Percentiles rank a stretch among this genome's conserved stretches.
These are phyloP conservation scores for Coniferiporia sulphurascens DNA, from an alignment of 1,284 basidiomycete genomes.

Conservation along the genomic window DNA sequence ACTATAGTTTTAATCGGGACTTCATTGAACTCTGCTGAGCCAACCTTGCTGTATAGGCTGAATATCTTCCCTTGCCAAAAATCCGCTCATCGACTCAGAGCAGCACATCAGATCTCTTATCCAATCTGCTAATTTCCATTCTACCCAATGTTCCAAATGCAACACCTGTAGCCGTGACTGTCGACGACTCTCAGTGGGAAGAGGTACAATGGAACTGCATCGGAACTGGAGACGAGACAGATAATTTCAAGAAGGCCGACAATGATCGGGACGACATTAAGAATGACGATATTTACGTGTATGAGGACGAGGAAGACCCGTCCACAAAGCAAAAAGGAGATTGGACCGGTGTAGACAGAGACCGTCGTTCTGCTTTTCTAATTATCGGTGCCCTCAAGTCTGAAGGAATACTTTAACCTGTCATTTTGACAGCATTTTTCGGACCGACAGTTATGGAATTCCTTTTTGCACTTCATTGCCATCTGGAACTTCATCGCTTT, in stretches of 20 bases:
- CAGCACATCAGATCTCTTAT: slow-evolving; percentile 64
- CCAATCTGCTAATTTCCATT: slow-evolving; percentile 65
- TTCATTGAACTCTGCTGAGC: not conserved
- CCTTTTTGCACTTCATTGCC: slow-evolving; percentile 10
- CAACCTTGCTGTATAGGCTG: slow-evolving; percentile 44
- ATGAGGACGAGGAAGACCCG: slow-evolving; percentile 47
- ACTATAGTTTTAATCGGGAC: not conserved
- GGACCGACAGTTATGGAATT: not conserved
- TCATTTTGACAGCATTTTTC: not conserved
- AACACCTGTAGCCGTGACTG: slow-evolving; percentile 66
- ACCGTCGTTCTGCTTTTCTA: slow-evolving; percentile 68
- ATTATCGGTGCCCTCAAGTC: slow-evolving; percentile 69
- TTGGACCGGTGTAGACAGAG: slow-evolving; percentile 71
- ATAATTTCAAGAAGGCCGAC: slow-evolving; percentile 24
- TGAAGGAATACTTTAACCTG: slow-evolving; percentile 58
- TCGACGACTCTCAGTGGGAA: slow-evolving; percentile 70
- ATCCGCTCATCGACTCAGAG: slow-evolving; percentile 55
- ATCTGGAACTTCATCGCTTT: slow-evolving; percentile 26
- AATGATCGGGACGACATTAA: slow-evolving; percentile 11
- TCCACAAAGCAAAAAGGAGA: slow-evolving; percentile 45
- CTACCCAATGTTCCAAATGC: slow-evolving; percentile 66
- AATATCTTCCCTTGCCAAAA: slow-evolving; percentile 68
- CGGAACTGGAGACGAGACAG: slow-evolving; percentile 42
- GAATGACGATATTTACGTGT: slow-evolving; percentile 47
- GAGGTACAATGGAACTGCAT: slow-evolving; percentile 67